These are phyloP conservation scores for Erythrophleum ivorense DNA, from an alignment of 331 rosid species.

Conservation along the genomic window DNA sequence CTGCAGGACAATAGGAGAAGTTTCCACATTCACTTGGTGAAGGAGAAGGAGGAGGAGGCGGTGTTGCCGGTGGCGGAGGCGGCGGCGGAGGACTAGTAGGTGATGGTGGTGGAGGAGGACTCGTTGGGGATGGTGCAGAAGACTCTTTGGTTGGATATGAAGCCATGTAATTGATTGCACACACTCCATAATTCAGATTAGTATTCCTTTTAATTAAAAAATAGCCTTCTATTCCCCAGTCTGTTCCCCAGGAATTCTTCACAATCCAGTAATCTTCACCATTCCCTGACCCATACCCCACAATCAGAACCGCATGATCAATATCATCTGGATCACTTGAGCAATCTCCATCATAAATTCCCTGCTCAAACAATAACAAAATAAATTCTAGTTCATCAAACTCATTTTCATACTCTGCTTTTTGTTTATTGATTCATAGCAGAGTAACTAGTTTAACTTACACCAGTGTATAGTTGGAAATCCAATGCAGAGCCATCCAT, in stretches of 20 bases:
- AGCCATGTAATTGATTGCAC: constrained; percentile 76
- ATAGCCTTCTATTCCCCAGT: constrained; percentile 78
- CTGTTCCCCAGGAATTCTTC: constrained; percentile 88
- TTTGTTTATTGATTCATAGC: neutral
- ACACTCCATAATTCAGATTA: constrained; percentile 60
- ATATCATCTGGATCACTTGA: constrained; percentile 69
- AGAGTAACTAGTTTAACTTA: constrained; percentile 43
- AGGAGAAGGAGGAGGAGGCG: constrained; percentile 70
- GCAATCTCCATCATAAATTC: constrained; percentile 80
- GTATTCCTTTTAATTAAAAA: constrained; percentile 70
- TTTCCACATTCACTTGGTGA: constrained; percentile 75
- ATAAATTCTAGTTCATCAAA: constrained; percentile 6
- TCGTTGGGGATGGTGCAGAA: constrained; percentile 57
- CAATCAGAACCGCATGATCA: constrained; percentile 75
- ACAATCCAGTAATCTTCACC: constrained; percentile 81
- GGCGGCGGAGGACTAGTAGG: constrained; percentile 54
- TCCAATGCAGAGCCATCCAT: constrained; percentile 75
- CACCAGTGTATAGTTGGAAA: constrained; percentile 80
- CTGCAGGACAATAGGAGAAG: constrained; percentile 61
- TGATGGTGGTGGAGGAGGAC: constrained; percentile 59
- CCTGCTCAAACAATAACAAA: constrained; percentile 49
- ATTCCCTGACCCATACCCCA: constrained; percentile 78
- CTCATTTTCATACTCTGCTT: neutral
- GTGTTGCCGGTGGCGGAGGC: constrained; percentile 7
- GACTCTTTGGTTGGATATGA: constrained; percentile 78